A percentile compares a stretch with the other conserved stretches of the same genome.
Evolutionary conservation across 768 basidiomycete species (phyloP).

Genomic region (Lenzites betulinus): DNA sequence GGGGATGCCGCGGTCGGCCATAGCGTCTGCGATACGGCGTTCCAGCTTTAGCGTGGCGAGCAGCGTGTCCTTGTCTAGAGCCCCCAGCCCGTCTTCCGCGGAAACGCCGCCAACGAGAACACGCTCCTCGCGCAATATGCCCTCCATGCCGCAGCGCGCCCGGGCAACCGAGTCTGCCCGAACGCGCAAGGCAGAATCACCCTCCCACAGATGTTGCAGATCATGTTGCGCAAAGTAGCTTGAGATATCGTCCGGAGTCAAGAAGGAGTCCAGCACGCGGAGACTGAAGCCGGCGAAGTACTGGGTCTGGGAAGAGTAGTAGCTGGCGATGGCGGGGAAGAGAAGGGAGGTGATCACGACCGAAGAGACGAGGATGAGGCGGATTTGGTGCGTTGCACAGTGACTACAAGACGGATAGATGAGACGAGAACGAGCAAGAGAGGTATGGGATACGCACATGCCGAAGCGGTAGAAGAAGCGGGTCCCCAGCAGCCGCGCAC

Average conservation of each 20-base stretch:
- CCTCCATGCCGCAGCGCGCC: constrained; percentile 68
- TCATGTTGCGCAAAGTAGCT: constrained; percentile 60
- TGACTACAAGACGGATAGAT: constrained; percentile 51
- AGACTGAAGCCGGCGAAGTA: constrained; percentile 54
- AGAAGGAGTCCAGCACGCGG: constrained; percentile 63
- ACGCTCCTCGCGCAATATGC: constrained; percentile 76
- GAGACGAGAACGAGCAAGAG: not conserved
- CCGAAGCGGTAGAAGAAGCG: constrained; percentile 74
- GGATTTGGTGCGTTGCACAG: constrained; percentile 88
- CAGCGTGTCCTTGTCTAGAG: constrained; percentile 63
- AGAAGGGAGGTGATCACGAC: constrained; percentile 88
- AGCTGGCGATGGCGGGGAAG: constrained; percentile 87
- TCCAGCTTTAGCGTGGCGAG: constrained; percentile 68
- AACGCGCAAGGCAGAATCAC: constrained; percentile 59
- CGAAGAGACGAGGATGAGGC: constrained; percentile 83
- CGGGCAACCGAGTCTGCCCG: constrained; percentile 72
- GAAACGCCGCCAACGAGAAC: constrained; percentile 64
- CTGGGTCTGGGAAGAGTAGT: constrained; percentile 71
- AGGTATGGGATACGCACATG: constrained; percentile 54
- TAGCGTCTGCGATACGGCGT: constrained; percentile 48
- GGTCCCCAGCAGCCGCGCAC: constrained; percentile 42
- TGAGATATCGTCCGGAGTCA: constrained; percentile 53
- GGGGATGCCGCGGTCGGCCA: constrained; percentile 43
- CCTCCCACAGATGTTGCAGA: constrained; percentile 72
- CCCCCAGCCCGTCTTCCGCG: constrained; percentile 40